Base-by-base conservation (phyloP, 202 grass and related monocot species). In the Schoenoplectus tabernaemontani region DNA sequence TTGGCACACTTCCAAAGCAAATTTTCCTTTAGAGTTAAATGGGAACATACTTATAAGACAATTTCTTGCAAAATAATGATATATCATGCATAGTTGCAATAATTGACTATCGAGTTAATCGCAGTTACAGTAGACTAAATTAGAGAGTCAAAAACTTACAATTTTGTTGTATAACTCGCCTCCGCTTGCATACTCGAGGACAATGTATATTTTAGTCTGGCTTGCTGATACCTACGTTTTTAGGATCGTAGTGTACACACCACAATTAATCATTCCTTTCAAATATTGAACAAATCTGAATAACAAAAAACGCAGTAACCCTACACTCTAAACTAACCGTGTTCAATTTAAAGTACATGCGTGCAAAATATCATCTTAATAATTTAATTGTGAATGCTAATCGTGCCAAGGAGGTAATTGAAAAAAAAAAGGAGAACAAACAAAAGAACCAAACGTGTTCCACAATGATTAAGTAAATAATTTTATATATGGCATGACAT, bases 121-220 rank as follows among this genome's bases (percentile, higher is more conserved):
- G n/a, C n/a, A n/a, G n/a, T n/a, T n/a, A n/a, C n/a, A n/a, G n/a
- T n/a, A n/a, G n/a, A 46, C 48, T 7, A 15, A 33, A 33, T 7
- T 53, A 34, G 44, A 19, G 28, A 64, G 47, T 17, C 1, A 39
- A 80, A 68, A 79, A 37, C 86, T 90, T 89, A 96, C 90, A 0
- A 96, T 96, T 86, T 87, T 93, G 64, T 86, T 86, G 57, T 92
- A 96, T 51, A 96, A 73, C 57, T 96, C 93, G 46, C 93, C 93
- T 36, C 90, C 86, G n/a, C 92, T 89, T 46, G 90, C 93, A 33
- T 87, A 91, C 80, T 96, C 93, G 4, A 96, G 87, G 60, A 96
- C 90, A 71, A 93, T 96, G 65, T 92, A 96, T 88, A 96, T 92
- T 77, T 92, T 96, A 51, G 93, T 93, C 66, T 90, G 92, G 82